phyloP scores from a whole-genome alignment of 768 basidiomycete species.

The Calocybe indica region DNA sequence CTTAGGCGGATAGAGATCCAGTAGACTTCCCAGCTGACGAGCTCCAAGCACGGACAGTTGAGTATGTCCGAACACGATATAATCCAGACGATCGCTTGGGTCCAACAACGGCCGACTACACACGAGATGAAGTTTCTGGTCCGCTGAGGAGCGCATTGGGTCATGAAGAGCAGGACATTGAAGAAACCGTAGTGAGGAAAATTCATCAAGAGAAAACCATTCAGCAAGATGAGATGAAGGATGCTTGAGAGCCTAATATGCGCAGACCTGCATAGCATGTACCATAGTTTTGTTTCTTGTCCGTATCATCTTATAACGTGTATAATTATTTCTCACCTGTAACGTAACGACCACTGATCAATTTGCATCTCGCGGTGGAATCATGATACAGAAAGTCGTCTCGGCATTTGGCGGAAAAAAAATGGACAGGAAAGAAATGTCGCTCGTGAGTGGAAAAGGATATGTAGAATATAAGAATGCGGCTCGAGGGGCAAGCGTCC shows the following conservation, averaged over 20 bases:
- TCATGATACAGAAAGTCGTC: too few relatives aligned
- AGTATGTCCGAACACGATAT: slow-evolving; percentile 34
- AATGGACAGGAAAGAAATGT: too few relatives aligned
- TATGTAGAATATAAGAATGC: neutral
- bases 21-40: slow-evolving; percentile 18
- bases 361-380: too few relatives aligned
- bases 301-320: too few relatives aligned
- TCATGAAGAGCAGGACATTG: slow-evolving; percentile 9
- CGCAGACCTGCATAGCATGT: too few relatives aligned
- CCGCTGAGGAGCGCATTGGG: slow-evolving; percentile 31
- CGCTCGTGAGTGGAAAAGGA: too few relatives aligned
- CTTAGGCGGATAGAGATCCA: slow-evolving; percentile 35
- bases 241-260: too few relatives aligned
- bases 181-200: slow-evolving; percentile 7
- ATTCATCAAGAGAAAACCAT: slow-evolving; percentile 8
- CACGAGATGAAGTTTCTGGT: slow-evolving; percentile 38
- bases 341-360: too few relatives aligned
- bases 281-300: too few relatives aligned
- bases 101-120: slow-evolving; percentile 30
- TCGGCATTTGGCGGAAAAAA: too few relatives aligned
- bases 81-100: slow-evolving; percentile 25
- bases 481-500: slow-evolving; percentile 4
- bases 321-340: too few relatives aligned
- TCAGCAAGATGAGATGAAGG: too few relatives aligned
- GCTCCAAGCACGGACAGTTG: slow-evolving; percentile 35